A percentile compares a stretch with the other conserved stretches of the same genome.
These are phyloP conservation scores for Nannizziopsis barbatae DNA, from an alignment of 2,329 filamentous ascomycete species.

Conservation along the genomic window DNA sequence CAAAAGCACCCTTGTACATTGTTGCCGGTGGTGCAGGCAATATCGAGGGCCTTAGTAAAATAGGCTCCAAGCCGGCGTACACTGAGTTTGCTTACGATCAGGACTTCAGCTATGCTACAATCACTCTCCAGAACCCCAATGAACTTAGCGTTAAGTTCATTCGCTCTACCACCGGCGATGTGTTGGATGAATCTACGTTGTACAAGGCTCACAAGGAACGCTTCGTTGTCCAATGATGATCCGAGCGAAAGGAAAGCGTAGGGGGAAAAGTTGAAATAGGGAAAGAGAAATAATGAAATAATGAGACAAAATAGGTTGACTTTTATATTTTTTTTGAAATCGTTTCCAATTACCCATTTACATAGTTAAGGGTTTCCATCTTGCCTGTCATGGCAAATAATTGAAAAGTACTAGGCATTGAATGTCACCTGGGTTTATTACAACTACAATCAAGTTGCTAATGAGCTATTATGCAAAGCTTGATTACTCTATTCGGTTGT, in stretches of 20 bases:
- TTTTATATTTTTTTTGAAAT: too few relatives aligned
- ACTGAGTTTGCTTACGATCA: neutral
- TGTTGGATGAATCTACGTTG: neutral
- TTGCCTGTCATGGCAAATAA: too few relatives aligned
- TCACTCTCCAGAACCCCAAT: neutral
- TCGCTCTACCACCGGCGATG: neutral
- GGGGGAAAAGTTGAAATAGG: too few relatives aligned
- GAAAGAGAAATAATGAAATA: too few relatives aligned
- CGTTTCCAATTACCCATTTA: too few relatives aligned
- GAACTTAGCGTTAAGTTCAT: neutral
- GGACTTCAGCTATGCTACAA: slow-evolving; percentile 3
- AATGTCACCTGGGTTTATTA: too few relatives aligned
- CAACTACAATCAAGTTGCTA: too few relatives aligned
- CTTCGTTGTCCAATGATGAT: neutral
- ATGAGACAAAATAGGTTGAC: too few relatives aligned
- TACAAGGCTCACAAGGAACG: slow-evolving; percentile 2
- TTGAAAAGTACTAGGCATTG: too few relatives aligned
- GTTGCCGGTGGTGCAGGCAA: slow-evolving; percentile 2
- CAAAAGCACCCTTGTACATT: neutral
- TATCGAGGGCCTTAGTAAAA: neutral
- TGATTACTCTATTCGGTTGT: too few relatives aligned
- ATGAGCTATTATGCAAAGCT: too few relatives aligned
- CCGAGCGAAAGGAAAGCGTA: neutral
- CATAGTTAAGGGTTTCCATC: too few relatives aligned
- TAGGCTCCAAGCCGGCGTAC: neutral